These are phyloP conservation scores for Lipomyces anomalus DNA, from an alignment of 805 yeast genomes.

Conservation along the genomic window DNA sequence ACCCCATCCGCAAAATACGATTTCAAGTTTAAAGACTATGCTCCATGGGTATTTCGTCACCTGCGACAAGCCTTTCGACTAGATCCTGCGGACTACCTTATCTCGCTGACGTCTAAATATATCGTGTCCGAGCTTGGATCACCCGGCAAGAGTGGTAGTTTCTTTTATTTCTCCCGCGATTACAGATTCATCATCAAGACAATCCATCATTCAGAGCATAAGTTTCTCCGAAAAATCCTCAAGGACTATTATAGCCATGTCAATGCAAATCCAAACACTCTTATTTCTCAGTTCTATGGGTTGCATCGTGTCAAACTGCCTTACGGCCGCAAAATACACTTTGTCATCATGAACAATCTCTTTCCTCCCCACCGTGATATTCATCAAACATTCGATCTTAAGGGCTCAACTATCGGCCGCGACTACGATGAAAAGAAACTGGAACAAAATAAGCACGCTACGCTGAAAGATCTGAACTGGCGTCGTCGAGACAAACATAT, in stretches of 20 bases:
- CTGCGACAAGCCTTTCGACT: slow-evolving; percentile 72
- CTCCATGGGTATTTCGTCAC: slow-evolving; percentile 90
- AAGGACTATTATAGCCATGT: slow-evolving; percentile 78
- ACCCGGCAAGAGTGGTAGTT: slow-evolving; percentile 95
- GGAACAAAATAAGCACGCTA: slow-evolving; percentile 30
- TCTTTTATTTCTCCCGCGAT: slow-evolving; percentile 91
- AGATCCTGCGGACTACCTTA: slow-evolving; percentile 92
- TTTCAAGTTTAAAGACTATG: slow-evolving; percentile 92
- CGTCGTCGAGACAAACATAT: slow-evolving; percentile 58
- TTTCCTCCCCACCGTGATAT: slow-evolving; percentile 91
- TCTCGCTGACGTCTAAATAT: slow-evolving; percentile 88
- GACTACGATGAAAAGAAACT: slow-evolving; percentile 27
- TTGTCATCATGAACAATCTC: slow-evolving; percentile 91
- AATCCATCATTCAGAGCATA: slow-evolving; percentile 88
- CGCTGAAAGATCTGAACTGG: slow-evolving; percentile 87
- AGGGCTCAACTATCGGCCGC: slow-evolving; percentile 89
- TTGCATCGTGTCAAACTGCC: slow-evolving; percentile 91
- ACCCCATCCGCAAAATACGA: slow-evolving; percentile 94
- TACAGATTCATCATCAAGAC: slow-evolving; percentile 93
- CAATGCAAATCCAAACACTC: slow-evolving; percentile 75
- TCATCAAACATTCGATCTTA: slow-evolving; percentile 80
- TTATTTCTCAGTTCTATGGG: slow-evolving; percentile 94
- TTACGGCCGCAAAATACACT: slow-evolving; percentile 73
- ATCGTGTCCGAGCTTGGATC: slow-evolving; percentile 87
- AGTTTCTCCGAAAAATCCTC: slow-evolving; percentile 66